Evolutionary conservation across 1,139 yeast genomes (phyloP), one percentile per base, ranked within the genome.

Genomic region (Candida tetrigidarum): DNA sequence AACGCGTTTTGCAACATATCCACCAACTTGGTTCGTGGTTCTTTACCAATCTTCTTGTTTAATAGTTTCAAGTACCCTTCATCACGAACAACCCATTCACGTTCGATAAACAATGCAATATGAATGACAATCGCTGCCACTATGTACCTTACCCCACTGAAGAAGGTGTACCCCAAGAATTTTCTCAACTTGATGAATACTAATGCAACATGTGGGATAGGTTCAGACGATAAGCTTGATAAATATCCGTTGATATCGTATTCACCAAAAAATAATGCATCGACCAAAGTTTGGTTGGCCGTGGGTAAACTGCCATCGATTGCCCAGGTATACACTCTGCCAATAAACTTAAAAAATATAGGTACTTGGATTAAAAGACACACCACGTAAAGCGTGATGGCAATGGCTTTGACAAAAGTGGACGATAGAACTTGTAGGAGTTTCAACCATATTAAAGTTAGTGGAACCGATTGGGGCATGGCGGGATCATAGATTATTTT

Each of bases 71-170:
- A 62, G 58, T 83, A 84, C 0, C 88, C 88, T 39, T 82, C 82
- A 58, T 86, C 93, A 44, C 83, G 67, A 1, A 80, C 79, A n/a
- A 86, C 85, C 81, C 86, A 82, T 55, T 84, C 91, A 57, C 83
- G 86, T 50, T 79, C 83, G 34, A 82, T 69, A 56, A 80, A 80
- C 7, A 81, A 50, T 2, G 81, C 78, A 23, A 78, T 56, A 48
- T 74, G 77, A 27, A 78, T 63, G 5, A 70, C 54, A 5, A 79
- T 60, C 20, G 72, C 68, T 35, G 73, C 62, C 11, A 67, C 15
- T 4, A 75, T 61, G 47, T 73, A 69, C 14, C 71, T 54, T 10
- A 68, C 47, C 2, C 84, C 84, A 30, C 69, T 62, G 39, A 72
- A 60, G 49, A 67, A 74, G 6, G 80, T 74, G 45, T 66, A 57